Conservation (phyloP, 2,329 filamentous ascomycete species). For the Emergomyces orientalis region DNA sequence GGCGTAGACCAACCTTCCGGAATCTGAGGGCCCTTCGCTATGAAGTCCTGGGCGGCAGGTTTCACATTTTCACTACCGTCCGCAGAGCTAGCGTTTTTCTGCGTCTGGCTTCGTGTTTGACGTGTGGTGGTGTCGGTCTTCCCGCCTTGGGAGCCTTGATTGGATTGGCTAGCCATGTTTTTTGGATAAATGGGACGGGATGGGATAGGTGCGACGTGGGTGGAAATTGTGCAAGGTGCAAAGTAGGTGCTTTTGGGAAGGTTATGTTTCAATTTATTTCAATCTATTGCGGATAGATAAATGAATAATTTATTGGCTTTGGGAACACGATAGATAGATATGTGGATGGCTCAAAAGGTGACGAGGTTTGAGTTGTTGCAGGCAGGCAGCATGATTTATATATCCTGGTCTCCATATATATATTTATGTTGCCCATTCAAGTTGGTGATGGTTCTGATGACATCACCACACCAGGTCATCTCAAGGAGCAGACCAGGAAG, state of each 20-base stretch:
- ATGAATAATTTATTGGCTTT: background rate
- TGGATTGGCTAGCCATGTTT: background rate
- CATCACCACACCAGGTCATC: too few species aligned
- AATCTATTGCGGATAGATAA: background rate
- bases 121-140: background rate
- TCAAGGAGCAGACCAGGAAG: too few species aligned
- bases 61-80: background rate
- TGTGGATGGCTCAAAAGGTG: background rate
- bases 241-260: background rate
- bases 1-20: conserved; percentile 2
- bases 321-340: background rate
- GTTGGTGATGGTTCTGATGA: too few species aligned
- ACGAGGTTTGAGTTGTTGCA: background rate
- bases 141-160: background rate
- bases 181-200: background rate
- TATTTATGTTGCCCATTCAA: too few species aligned
- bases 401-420: too few species aligned
- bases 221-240: background rate
- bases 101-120: conserved; percentile 1
- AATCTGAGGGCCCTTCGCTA: conserved; percentile 7
- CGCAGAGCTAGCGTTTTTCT: background rate
- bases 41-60: conserved; percentile 1
- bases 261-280: background rate
- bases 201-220: background rate
- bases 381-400: background rate